Conservation (phyloP, 257 asterid genomes). For the Solanum infundibuliforme region DNA sequence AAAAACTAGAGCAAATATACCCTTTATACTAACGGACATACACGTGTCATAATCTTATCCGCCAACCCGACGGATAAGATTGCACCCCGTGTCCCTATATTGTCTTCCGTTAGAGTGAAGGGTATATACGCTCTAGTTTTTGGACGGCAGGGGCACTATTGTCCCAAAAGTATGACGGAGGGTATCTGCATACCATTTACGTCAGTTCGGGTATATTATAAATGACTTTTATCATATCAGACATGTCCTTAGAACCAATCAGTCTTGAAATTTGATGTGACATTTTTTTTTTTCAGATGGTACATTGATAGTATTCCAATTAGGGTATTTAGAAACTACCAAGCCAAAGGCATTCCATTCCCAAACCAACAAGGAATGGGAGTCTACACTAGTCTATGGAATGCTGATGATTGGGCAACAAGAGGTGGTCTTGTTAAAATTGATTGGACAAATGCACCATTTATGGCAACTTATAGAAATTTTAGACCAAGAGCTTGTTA, state of each 20-base stretch:
- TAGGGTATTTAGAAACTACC: constrained; percentile 51
- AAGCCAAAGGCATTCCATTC: constrained; percentile 33
- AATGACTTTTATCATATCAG: background rate
- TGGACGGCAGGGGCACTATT: no score
- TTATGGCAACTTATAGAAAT: constrained; percentile 29
- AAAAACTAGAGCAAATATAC: no score
- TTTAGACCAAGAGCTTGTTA: constrained; percentile 47
- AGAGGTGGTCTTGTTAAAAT: constrained; percentile 58
- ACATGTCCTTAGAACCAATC: background rate
- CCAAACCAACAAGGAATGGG: constrained; percentile 58
- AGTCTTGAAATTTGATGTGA: background rate
- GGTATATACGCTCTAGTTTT: no score
- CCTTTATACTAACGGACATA: no score
- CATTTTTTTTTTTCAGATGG: constrained; percentile 38
- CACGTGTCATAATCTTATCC: no score
- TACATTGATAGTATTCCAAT: constrained; percentile 54
- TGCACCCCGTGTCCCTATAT: no score
- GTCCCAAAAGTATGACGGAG: no score
- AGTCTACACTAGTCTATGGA: constrained; percentile 67
- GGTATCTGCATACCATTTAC: no score
- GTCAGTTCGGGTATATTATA: no score
- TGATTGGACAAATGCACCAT: constrained; percentile 55
- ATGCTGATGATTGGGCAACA: constrained; percentile 81
- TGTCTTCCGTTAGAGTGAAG: no score
- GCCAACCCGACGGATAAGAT: no score